phyloP scores from a whole-genome alignment of 108 stramenopile species.

The Pseudonitzschia delicatissima region DNA sequence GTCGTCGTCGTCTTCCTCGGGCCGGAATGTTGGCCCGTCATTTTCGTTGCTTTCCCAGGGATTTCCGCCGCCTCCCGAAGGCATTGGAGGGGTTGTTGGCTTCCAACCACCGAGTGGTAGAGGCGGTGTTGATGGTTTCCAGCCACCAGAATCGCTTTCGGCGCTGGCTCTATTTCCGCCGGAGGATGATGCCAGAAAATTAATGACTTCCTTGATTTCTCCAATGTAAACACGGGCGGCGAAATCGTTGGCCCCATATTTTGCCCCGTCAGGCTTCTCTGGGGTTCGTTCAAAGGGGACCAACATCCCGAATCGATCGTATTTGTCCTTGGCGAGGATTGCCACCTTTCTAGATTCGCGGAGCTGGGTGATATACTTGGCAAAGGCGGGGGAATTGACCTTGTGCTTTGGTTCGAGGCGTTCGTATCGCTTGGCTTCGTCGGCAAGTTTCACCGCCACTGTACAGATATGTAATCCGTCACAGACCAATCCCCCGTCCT shows the following conservation, averaged over 20 bases:
- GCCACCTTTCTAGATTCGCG: constrained; percentile 41
- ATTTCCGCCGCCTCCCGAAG: constrained; percentile 27
- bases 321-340: constrained; percentile 59
- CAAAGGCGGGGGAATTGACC: constrained; percentile 55
- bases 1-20: not conserved
- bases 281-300: constrained; percentile 32
- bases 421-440: constrained; percentile 17
- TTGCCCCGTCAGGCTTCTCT: constrained; percentile 18
- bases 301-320: constrained; percentile 61
- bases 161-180: not conserved
- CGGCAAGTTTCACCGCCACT: constrained; percentile 57
- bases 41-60: constrained; percentile 19
- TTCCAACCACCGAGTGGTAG: constrained; percentile 33
- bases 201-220: constrained; percentile 26
- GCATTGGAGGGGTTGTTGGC: constrained; percentile 16
- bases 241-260: constrained; percentile 39
- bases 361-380: constrained; percentile 43
- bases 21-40: not conserved
- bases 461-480: constrained; percentile 46
- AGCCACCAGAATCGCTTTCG: constrained; percentile 12
- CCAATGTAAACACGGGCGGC: constrained; percentile 28
- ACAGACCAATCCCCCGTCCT: constrained; percentile 13
- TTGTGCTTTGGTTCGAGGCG: constrained; percentile 40
- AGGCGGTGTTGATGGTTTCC: constrained; percentile 33
- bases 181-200: constrained; percentile 13